A percentile compares a stretch with the other conserved stretches of the same genome.
Evolutionary conservation across 108 stramenopile genomes (phyloP).

Genomic region (Conticribra guillardii): DNA sequence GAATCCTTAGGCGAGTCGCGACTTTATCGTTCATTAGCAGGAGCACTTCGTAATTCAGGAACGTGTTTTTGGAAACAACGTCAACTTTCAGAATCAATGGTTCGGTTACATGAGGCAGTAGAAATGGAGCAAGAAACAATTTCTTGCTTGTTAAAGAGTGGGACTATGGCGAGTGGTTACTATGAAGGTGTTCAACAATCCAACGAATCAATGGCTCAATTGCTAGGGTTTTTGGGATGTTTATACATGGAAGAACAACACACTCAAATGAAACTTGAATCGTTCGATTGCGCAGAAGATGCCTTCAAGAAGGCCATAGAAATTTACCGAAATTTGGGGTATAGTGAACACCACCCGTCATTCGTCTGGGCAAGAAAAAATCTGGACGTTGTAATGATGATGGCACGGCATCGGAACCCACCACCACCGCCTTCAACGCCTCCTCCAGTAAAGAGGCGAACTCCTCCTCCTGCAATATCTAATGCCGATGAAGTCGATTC

Average conservation of each 20-base stretch:
- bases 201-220: conserved; percentile 31
- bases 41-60: conserved; percentile 28
- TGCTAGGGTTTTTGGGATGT: conserved; percentile 32
- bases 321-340: conserved; percentile 34
- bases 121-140: conserved; percentile 14
- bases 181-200: conserved; percentile 12
- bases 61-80: conserved; percentile 35
- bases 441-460: conserved; percentile 3
- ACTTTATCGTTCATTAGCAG: conserved; percentile 25
- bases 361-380: conserved; percentile 35
- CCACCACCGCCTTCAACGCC: conserved; percentile 22
- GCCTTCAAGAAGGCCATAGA: conserved; percentile 25
- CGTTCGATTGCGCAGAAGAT: conserved; percentile 20
- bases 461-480: background rate
- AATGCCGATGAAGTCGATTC: background rate
- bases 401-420: conserved; percentile 11
- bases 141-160: background rate
- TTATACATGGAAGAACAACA: conserved; percentile 22
- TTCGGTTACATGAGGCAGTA: conserved; percentile 22
- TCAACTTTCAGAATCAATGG: conserved; percentile 21
- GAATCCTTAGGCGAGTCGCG: background rate
- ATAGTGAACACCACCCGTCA: conserved; percentile 15
- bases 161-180: background rate
- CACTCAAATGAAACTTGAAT: background rate
- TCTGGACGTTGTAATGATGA: conserved; percentile 6